Conservation (phyloP, 768 basidiomycete genomes). For the Dioszegia aurantiaca region DNA sequence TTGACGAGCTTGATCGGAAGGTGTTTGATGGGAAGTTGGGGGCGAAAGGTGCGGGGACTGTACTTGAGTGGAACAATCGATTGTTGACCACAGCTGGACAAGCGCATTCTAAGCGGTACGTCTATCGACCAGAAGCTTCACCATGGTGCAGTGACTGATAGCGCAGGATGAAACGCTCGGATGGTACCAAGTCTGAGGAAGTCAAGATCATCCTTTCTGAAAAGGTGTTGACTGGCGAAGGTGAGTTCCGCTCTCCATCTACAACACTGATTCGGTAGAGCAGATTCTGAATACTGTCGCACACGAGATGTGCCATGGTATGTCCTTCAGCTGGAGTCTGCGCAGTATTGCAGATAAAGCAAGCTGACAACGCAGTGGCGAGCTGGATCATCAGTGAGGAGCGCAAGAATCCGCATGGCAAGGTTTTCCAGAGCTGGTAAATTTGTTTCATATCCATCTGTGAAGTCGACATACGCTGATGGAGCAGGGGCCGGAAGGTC, state of each 20-base stretch:
- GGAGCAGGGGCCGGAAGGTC: slow-evolving; percentile 66
- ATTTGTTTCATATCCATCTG: slow-evolving; percentile 26
- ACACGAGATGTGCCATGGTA: slow-evolving; percentile 84
- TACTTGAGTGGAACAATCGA: slow-evolving; percentile 51
- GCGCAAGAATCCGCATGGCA: slow-evolving; percentile 71
- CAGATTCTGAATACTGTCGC: slow-evolving; percentile 76
- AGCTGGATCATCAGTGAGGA: slow-evolving; percentile 74
- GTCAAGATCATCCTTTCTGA: slow-evolving; percentile 68
- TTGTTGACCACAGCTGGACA: slow-evolving; percentile 54
- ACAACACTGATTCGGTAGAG: slow-evolving; percentile 55
- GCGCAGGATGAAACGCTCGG: slow-evolving; percentile 13
- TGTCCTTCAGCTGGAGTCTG: slow-evolving; percentile 14
- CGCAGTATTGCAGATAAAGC: neutral
- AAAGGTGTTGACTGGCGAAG: slow-evolving; percentile 75
- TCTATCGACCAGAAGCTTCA: neutral
- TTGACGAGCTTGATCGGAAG: slow-evolving; percentile 43
- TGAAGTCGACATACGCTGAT: slow-evolving; percentile 17
- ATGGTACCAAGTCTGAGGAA: slow-evolving; percentile 18
- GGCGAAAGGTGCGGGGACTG: slow-evolving; percentile 22
- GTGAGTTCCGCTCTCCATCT: slow-evolving; percentile 53
- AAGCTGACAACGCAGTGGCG: slow-evolving; percentile 56
- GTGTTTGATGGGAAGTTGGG: slow-evolving; percentile 49
- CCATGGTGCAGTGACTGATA: slow-evolving; percentile 1
- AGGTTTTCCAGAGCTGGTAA: slow-evolving; percentile 69
- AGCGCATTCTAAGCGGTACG: slow-evolving; percentile 37